Evolutionary conservation across 306 rosid genomes (phyloP), one percentile per base, ranked within the genome.

Genomic region (Prunus mongolica): DNA sequence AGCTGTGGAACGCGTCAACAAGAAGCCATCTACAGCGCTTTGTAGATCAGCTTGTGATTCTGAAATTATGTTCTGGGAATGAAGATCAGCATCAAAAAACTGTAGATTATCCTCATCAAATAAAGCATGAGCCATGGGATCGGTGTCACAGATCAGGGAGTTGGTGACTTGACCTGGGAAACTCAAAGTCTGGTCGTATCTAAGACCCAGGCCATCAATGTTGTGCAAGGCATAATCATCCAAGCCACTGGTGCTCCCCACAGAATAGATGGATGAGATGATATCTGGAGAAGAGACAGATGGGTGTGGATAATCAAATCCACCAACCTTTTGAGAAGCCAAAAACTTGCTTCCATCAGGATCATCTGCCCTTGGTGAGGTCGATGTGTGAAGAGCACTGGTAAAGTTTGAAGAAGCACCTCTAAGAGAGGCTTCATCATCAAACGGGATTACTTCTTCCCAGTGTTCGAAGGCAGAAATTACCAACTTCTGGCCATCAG

Each of bases 201-300:
- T 80, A 51, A 84, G 91, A 71, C 85, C 88, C 80, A 89, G 69
- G 73, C 82, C 65, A 57, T 87, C 96, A 12, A 92, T 76, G 67
- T 70, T 80, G 67, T 81, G 88, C 82, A 92, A 83, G 84, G 86
- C 49, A 76, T 85, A 91, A 19, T 90, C 98, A 38, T 94, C 98
- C 83, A 94, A 86, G 76, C 89, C 76, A 67, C 91, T 83, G 34
- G 78, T 63, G 46, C 77, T 86, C 55, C 83, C 93, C 72, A 86
- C 85, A 15, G 99, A 84, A 75, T 89, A 91, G 19, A 95, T 84
- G 55, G 96, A 87, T 44, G 97, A 88, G 71, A 89, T 88, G 71
- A 92, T 86, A 77, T 95, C 98, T 0, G 97, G 90, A 56, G 99
- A 84, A 57, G 92, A 88, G 38, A 87, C 88, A 30, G 78, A 70